A percentile compares a stretch with the other conserved stretches of the same genome.
phyloP scores from a whole-genome alignment of 1,284 basidiomycete species.

The Puccinia brachypodii region DNA sequence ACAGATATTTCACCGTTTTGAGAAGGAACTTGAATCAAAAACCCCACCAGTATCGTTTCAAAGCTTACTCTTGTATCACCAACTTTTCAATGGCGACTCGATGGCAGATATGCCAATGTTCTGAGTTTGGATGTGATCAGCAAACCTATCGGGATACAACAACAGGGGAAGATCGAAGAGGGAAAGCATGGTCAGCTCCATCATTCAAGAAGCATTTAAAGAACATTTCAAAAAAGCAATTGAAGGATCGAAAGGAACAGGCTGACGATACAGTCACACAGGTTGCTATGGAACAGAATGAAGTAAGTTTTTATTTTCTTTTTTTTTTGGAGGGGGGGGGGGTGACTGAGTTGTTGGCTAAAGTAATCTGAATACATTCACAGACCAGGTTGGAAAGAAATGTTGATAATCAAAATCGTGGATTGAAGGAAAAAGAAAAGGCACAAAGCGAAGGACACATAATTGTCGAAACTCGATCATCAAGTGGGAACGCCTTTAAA shows the following conservation, averaged over 20 bases:
- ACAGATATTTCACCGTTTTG: too few relatives aligned
- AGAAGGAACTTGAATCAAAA: too few relatives aligned
- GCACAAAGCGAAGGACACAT: neutral
- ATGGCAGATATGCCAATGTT: neutral
- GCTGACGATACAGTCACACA: too few relatives aligned
- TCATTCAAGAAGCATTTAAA: neutral
- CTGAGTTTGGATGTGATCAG: neutral
- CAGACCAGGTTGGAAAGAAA: too few relatives aligned
- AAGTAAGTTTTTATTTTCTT: neutral
- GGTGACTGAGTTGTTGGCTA: too few relatives aligned
- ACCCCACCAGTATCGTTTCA: too few relatives aligned
- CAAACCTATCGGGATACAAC: neutral
- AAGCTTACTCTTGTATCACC: too few relatives aligned
- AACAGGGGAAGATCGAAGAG: neutral
- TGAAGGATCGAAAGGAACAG: neutral
- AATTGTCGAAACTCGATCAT: neutral
- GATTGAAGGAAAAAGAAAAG: neutral
- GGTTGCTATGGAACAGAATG: neutral
- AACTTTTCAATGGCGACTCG: neutral
- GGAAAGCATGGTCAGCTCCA: neutral
- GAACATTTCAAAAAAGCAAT: neutral
- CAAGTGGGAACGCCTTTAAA: neutral
- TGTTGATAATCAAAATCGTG: neutral
- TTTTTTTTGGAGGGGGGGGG: too few relatives aligned
- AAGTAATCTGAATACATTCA: too few relatives aligned